A percentile compares a stretch with the other conserved stretches of the same genome.
Evolutionary conservation across 2,329 filamentous ascomycete species (phyloP).

Genomic region (Trichoderma sp.): DNA sequence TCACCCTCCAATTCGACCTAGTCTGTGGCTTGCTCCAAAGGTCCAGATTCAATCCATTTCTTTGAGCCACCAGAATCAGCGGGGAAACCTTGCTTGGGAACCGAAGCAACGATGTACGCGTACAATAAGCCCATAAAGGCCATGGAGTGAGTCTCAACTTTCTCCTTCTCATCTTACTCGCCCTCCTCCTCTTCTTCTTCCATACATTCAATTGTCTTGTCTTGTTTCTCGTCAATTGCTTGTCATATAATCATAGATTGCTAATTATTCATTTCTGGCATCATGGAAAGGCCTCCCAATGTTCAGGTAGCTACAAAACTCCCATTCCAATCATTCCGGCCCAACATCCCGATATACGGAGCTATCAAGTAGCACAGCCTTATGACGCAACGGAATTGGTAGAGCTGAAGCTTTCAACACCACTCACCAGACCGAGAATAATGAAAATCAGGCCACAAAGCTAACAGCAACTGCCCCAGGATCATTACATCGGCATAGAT

Average conservation of each 20-base stretch:
- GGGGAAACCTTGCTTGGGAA: constrained; percentile 4
- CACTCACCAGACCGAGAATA: background rate
- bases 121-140: constrained; percentile 38
- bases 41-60: background rate
- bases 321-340: background rate
- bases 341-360: background rate
- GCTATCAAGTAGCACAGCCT: background rate
- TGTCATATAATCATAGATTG: constrained; percentile 13
- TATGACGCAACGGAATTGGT: background rate
- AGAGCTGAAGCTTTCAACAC: background rate
- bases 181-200: background rate
- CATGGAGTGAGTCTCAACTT: constrained; percentile 36
- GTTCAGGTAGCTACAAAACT: constrained; percentile 30
- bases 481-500: constrained; percentile 80
- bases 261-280: constrained; percentile 23
- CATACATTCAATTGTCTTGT: constrained; percentile 6
- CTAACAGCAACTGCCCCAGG: constrained; percentile 35
- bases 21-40: background rate
- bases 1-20: background rate
- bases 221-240: constrained; percentile 11
- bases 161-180: background rate
- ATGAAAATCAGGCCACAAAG: background rate
- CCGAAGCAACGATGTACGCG: constrained; percentile 30
- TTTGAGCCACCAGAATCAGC: constrained; percentile 13
- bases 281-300: constrained; percentile 35